Evolutionary conservation across 495 filamentous ascomycete genomes (phyloP), one percentile per base, ranked within the genome.

Genomic region (Aspergillus nidulans): DNA sequence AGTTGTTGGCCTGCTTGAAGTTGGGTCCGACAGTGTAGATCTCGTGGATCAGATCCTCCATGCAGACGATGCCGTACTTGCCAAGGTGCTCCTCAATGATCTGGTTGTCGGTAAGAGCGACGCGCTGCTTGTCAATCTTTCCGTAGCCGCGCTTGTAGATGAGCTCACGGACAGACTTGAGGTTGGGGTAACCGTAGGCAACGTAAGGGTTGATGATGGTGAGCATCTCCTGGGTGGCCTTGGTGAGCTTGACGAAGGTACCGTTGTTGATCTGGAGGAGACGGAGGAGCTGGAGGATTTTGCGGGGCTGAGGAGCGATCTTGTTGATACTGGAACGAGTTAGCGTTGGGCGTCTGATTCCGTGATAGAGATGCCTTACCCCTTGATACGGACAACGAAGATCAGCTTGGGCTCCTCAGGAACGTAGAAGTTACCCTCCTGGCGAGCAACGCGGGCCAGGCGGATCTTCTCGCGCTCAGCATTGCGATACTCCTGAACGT

Each of bases 221-320:
- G 71, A 97, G 81, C 92, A 97, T 97, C 84, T 96, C 91, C 63
- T 85, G 74, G 68, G 95, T 98, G 53, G 94, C 94, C 88, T 98
- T 97, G 79, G 91, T 97, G 64, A 97, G 80, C 67, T 87, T 88
- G 73, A 98, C 79, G 79, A 98, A 98, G 77, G 96, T 89, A 78
- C 92, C 95, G 77, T 94, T 97, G 91, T 98, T 98, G 88, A 98
- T 97, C 82, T 98, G 94, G 70, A 97, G 86, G 61, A 98, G 89
- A 80, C 94, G 92, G 71, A 98, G 91, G 41, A 98, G 89, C 79
- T 97, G 94, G 60, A 98, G 85, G 69, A 96, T 97, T 87, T 98
- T 97, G 81, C 95, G 91, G 76, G 95, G 95, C 87, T 98, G 97
- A 69, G 94, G 94, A 71, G 94, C 84, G 64, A 98, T 97, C 87